A percentile compares a stretch with the other conserved stretches of the same genome.
Evolutionary conservation across 2,329 filamentous ascomycete species (phyloP).

Genomic region (Cercospora brassicicola): DNA sequence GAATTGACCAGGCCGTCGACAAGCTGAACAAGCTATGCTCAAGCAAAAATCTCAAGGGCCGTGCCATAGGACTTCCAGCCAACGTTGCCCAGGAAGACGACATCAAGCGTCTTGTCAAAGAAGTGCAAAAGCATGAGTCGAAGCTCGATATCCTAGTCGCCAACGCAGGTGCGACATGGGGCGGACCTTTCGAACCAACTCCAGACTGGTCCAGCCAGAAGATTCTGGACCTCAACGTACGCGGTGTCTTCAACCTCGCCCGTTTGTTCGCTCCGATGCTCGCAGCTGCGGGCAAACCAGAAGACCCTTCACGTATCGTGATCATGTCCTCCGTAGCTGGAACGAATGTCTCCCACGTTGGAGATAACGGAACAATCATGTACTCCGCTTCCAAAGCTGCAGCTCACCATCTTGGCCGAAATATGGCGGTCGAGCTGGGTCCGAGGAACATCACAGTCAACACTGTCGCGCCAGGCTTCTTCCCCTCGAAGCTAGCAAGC

Average conservation of each 20-base stretch:
- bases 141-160: slow-evolving; percentile 84
- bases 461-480: slow-evolving; percentile 66
- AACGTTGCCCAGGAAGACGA: slow-evolving; percentile 72
- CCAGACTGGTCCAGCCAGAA: slow-evolving; percentile 77
- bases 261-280: slow-evolving; percentile 70
- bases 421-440: slow-evolving; percentile 77
- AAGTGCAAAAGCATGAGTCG: slow-evolving; percentile 70
- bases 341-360: slow-evolving; percentile 68
- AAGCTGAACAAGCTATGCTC: slow-evolving; percentile 77
- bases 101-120: slow-evolving; percentile 67
- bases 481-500: slow-evolving; percentile 68
- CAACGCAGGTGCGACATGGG: slow-evolving; percentile 91
- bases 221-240: slow-evolving; percentile 89
- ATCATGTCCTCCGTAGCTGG: slow-evolving; percentile 82
- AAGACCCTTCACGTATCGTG: slow-evolving; percentile 74
- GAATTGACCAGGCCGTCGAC: slow-evolving; percentile 72
- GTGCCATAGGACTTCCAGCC: slow-evolving; percentile 75
- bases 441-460: slow-evolving; percentile 77
- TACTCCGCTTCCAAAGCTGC: slow-evolving; percentile 88
- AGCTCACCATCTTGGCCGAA: slow-evolving; percentile 76
- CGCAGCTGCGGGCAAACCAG: slow-evolving; percentile 56
- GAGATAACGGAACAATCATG: slow-evolving; percentile 70
- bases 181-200: slow-evolving; percentile 75
- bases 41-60: slow-evolving; percentile 56
- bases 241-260: slow-evolving; percentile 67